These are phyloP conservation scores for Calamus simplicifolius DNA, from an alignment of 176 grass and related monocot species.

Conservation along the genomic window DNA sequence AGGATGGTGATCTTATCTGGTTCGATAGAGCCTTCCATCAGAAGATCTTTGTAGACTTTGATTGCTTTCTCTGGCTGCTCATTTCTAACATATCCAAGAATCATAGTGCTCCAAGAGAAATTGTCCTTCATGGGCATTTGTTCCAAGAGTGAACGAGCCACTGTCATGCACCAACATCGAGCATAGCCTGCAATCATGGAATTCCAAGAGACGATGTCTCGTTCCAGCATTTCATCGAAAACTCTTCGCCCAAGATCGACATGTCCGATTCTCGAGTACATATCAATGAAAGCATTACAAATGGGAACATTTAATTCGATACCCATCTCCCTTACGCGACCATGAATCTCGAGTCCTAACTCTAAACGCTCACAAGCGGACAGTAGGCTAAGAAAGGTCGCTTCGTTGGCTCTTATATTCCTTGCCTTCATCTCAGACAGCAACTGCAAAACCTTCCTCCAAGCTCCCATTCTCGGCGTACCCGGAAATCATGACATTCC, in stretches of 20 bases:
- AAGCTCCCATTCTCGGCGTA: background rate
- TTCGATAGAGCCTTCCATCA: background rate
- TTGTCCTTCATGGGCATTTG: background rate
- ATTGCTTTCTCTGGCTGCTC: background rate
- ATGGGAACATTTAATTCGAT: background rate
- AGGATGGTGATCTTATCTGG: constrained; percentile 2
- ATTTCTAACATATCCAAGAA: constrained; percentile 1
- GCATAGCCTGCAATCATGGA: constrained; percentile 2
- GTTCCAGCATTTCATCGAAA: background rate
- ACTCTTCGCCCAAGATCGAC: background rate
- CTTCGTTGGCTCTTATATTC: background rate
- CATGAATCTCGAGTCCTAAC: constrained; percentile 5
- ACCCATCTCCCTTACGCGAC: background rate
- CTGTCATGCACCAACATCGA: background rate
- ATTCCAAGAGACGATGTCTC: constrained; percentile 9
- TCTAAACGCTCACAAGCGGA: background rate
- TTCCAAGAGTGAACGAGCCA: background rate
- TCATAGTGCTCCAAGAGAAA: constrained; percentile 6
- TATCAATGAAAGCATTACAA: constrained; percentile 3
- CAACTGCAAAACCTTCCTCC: background rate
- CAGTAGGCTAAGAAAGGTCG: background rate
- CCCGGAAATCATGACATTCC: constrained; percentile 2
- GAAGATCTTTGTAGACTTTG: background rate
- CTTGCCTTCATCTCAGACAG: background rate
- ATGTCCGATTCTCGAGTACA: constrained; percentile 6